A percentile compares a stretch with the other conserved stretches of the same genome.
Conservation (phyloP, 768 basidiomycete genomes). For the Mycena leptocephala region DNA sequence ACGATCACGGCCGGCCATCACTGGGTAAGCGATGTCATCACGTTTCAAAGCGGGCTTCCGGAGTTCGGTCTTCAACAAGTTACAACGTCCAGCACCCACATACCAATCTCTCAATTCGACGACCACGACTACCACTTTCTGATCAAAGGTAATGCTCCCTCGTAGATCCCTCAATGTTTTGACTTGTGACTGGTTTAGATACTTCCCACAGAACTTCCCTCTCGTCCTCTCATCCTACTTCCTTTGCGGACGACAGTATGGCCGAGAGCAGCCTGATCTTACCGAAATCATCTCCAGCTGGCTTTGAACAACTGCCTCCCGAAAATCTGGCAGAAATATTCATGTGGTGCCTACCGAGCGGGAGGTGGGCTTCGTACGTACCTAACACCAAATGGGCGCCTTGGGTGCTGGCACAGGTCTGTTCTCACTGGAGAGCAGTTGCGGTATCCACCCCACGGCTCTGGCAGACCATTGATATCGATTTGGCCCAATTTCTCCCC, state of each 20-base stretch:
- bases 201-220: neutral
- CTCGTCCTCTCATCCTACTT: neutral
- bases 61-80: too few relatives aligned
- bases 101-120: too few relatives aligned
- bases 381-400: neutral
- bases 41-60: too few relatives aligned
- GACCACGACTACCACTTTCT: too few relatives aligned
- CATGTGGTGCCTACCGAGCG: neutral
- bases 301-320: neutral
- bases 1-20: too few relatives aligned
- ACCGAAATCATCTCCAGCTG: neutral
- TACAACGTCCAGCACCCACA: too few relatives aligned
- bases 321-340: neutral
- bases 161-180: too few relatives aligned
- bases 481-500: neutral
- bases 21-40: too few relatives aligned
- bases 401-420: neutral
- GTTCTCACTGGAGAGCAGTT: neutral
- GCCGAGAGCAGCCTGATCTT: too few relatives aligned
- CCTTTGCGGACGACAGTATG: too few relatives aligned
- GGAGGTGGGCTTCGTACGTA: neutral
- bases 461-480: neutral
- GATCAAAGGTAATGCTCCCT: too few relatives aligned
- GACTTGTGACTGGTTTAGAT: neutral
- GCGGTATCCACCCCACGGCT: neutral